Evolutionary conservation across 2,329 filamentous ascomycete species (phyloP).

Genomic region (Alternaria triticimaculans): DNA sequence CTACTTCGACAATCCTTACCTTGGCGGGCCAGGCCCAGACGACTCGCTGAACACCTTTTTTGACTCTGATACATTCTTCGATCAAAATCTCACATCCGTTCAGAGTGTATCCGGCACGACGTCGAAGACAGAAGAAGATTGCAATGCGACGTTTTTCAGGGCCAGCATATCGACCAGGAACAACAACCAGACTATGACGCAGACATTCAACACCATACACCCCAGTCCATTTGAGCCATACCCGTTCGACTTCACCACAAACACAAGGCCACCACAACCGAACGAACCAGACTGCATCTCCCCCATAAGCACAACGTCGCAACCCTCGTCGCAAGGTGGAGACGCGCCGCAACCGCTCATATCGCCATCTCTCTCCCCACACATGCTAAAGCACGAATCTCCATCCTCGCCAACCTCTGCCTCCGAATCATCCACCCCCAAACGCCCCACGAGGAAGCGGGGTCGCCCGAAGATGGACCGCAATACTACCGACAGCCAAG

Average conservation of each 20-base stretch:
- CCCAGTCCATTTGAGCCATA: conserved; percentile 29
- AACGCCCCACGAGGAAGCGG: conserved; percentile 39
- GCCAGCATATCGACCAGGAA: conserved; percentile 21
- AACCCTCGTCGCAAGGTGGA: conserved; percentile 44
- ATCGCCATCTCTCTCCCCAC: conserved; percentile 37
- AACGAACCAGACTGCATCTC: conserved; percentile 26
- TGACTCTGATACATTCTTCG: conserved; percentile 34
- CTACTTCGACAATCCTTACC: conserved; percentile 33
- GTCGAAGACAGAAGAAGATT: conserved; percentile 19
- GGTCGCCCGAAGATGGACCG: conserved; percentile 42
- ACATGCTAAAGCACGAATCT: conserved; percentile 41
- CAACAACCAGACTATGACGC: conserved; percentile 19
- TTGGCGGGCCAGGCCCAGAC: conserved; percentile 29
- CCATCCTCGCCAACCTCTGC: conserved; percentile 24
- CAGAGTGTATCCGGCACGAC: conserved; percentile 27
- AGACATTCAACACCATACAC: conserved; percentile 25
- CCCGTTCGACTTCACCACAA: conserved; percentile 27
- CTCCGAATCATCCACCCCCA: conserved; percentile 30
- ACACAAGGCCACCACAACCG: conserved; percentile 19
- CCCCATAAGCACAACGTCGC: conserved; percentile 29
- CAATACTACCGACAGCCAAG: conserved; percentile 18
- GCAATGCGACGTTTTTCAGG: conserved; percentile 23
- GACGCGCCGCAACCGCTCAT: conserved; percentile 31
- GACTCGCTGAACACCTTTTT: conserved; percentile 38
- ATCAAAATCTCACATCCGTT: conserved; percentile 32